Percentiles rank a stretch among this genome's conserved stretches.
Evolutionary conservation across 345 rosid species (phyloP).

Genomic region (Hibiscus trionum): DNA sequence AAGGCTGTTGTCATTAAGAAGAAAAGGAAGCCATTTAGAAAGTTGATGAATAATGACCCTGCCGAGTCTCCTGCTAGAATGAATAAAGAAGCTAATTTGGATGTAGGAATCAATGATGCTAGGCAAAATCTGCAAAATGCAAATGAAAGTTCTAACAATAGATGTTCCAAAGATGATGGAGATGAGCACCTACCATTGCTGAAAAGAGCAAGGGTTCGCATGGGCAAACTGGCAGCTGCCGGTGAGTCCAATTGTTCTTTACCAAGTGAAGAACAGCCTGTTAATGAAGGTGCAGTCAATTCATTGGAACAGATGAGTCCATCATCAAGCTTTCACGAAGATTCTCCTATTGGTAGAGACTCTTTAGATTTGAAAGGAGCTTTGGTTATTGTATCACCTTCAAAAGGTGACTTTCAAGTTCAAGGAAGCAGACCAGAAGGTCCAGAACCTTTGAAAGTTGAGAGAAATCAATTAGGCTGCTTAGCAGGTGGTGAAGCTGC

Average conservation of each 20-base stretch:
- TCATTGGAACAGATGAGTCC: slow-evolving; percentile 30
- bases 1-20: slow-evolving; percentile 54
- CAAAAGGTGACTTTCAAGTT: slow-evolving; percentile 24
- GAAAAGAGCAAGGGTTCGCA: slow-evolving; percentile 91
- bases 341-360: slow-evolving; percentile 21
- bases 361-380: slow-evolving; percentile 24
- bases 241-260: slow-evolving; percentile 25
- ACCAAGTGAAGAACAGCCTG: slow-evolving; percentile 35
- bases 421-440: slow-evolving; percentile 28
- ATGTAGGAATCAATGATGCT: slow-evolving; percentile 22
- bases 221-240: slow-evolving; percentile 50
- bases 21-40: slow-evolving; percentile 65
- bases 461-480: slow-evolving; percentile 38
- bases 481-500: slow-evolving; percentile 61
- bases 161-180: slow-evolving; percentile 55
- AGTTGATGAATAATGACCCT: slow-evolving; percentile 40
- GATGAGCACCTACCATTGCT: slow-evolving; percentile 87
- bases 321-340: slow-evolving; percentile 20
- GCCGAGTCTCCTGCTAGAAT: slow-evolving; percentile 33
- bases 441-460: slow-evolving; percentile 25
- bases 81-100: slow-evolving; percentile 34
- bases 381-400: slow-evolving; percentile 29
- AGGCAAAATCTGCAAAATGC: slow-evolving; percentile 36
- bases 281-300: slow-evolving; percentile 25
- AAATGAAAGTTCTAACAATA: slow-evolving; percentile 28